Conservation (phyloP, 2,329 filamentous ascomycete species). For the Colletotrichum lupini region DNA sequence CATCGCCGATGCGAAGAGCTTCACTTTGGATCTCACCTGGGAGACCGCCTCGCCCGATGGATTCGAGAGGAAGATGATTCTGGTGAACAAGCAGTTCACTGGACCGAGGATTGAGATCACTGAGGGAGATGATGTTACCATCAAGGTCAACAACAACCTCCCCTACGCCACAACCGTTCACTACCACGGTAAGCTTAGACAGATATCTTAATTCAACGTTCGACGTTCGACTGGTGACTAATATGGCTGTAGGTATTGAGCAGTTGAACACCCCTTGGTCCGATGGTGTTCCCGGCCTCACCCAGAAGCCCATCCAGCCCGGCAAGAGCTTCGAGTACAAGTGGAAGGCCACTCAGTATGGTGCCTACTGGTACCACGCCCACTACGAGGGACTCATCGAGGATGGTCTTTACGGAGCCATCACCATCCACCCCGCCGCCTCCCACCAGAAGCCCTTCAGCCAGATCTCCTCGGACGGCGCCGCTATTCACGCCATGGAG, state of each 20-base stretch:
- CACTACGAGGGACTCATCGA: conserved; percentile 66
- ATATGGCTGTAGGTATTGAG: conserved; percentile 43
- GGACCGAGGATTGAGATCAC: conserved; percentile 67
- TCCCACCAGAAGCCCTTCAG: conserved; percentile 57
- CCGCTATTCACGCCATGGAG: conserved; percentile 48
- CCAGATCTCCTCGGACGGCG: conserved; percentile 56
- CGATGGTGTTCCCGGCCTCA: conserved; percentile 68
- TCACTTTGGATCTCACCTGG: conserved; percentile 49
- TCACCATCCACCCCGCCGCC: conserved; percentile 57
- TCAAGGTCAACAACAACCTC: conserved; percentile 57
- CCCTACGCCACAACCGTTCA: conserved; percentile 61
- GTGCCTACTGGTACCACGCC: conserved; percentile 71
- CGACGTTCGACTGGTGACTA: background rate
- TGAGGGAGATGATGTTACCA: conserved; percentile 61
- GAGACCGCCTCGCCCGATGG: conserved; percentile 56
- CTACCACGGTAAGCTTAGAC: conserved; percentile 54
- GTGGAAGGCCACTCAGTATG: conserved; percentile 67
- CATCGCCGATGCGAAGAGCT: conserved; percentile 27
- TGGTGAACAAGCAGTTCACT: conserved; percentile 71
- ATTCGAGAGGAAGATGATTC: conserved; percentile 53
- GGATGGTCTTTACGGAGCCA: conserved; percentile 69
- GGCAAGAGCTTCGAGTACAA: conserved; percentile 61
- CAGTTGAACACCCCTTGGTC: conserved; percentile 62
- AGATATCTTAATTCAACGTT: background rate
- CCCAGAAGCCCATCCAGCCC: conserved; percentile 62